These are phyloP conservation scores for Nannochloropsis granulata DNA, from an alignment of 108 stramenopile genomes.

Conservation along the genomic window DNA sequence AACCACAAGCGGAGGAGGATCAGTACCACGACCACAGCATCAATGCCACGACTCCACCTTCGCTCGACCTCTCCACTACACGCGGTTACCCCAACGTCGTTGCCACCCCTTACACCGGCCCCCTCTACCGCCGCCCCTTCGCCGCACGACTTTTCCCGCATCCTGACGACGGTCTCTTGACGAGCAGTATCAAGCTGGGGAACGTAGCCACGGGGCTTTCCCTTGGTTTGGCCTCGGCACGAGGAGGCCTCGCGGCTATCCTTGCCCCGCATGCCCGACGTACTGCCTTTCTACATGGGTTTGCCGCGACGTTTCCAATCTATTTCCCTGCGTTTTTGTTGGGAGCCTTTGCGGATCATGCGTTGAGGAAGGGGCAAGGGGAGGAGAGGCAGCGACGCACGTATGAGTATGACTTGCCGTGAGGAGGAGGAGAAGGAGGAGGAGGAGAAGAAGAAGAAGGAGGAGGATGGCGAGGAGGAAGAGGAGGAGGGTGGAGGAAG, in stretches of 20 bases:
- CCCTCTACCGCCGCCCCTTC: slow-evolving; percentile 1
- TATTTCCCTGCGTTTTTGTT: not conserved
- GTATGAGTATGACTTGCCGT: not conserved
- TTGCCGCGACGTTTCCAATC: not conserved
- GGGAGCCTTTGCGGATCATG: not conserved
- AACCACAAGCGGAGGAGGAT: not conserved
- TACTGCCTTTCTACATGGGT: not conserved
- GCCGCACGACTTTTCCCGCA: not conserved
- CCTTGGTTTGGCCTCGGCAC: not conserved
- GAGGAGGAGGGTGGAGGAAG: too few relatives aligned
- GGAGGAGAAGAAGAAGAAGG: too few relatives aligned
- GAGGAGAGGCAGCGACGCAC: not conserved
- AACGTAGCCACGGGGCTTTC: not conserved
- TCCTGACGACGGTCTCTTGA: not conserved
- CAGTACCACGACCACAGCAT: not conserved
- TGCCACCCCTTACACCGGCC: not conserved
- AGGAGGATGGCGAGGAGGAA: too few relatives aligned
- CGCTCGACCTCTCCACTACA: not conserved
- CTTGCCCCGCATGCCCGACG: not conserved
- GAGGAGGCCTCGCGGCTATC: not conserved
- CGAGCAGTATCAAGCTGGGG: not conserved
- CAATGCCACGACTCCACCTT: not conserved
- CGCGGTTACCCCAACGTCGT: not conserved
- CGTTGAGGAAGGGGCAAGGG: not conserved
- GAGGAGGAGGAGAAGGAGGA: not conserved